A percentile compares a stretch with the other conserved stretches of the same genome.
phyloP scores from a whole-genome alignment of 192 early-diverging fungal genomes.

The Coemansia sp. region DNA sequence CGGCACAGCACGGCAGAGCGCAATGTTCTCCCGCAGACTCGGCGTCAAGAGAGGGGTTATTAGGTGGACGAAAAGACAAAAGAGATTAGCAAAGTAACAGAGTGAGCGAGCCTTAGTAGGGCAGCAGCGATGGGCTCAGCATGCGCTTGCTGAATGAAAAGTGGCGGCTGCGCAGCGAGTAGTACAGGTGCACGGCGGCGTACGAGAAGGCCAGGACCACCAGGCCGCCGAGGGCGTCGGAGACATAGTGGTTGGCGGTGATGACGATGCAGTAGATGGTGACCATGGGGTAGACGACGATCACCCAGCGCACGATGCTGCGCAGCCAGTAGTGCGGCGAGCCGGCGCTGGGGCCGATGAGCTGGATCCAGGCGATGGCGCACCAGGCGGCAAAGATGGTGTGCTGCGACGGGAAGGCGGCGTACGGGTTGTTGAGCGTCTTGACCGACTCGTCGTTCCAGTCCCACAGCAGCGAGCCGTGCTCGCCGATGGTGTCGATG shows the following conservation, averaged over 20 bases:
- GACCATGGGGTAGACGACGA: conserved; percentile 41
- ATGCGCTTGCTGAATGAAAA: conserved; percentile 12
- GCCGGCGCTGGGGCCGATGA: conserved; percentile 31
- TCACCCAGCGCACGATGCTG: conserved; percentile 40
- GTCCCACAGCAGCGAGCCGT: conserved; percentile 53
- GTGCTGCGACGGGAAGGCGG: conserved; percentile 52
- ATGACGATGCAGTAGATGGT: conserved; percentile 52
- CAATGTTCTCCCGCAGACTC: no score
- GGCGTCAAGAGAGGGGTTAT: no score
- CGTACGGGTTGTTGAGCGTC: conserved; percentile 53
- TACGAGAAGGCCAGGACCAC: conserved; percentile 44
- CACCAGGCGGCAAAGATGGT: conserved; percentile 51
- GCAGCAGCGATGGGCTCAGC: conserved; percentile 9
- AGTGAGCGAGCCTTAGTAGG: conserved; percentile 13
- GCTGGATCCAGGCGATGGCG: conserved; percentile 44
- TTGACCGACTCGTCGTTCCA: conserved; percentile 54
- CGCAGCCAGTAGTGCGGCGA: conserved; percentile 40
- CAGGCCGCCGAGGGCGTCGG: conserved; percentile 46
- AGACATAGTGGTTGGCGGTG: conserved; percentile 49
- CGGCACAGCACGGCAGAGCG: no score
- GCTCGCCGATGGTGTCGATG: conserved; percentile 43
- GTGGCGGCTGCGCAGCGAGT: conserved; percentile 23
- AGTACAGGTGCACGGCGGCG: conserved; percentile 34
- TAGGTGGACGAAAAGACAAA: no score
- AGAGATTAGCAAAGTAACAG: no score